phyloP scores from a whole-genome alignment of 202 grass and related monocot genomes.

The Schoenoplectus tabernaemontani region DNA sequence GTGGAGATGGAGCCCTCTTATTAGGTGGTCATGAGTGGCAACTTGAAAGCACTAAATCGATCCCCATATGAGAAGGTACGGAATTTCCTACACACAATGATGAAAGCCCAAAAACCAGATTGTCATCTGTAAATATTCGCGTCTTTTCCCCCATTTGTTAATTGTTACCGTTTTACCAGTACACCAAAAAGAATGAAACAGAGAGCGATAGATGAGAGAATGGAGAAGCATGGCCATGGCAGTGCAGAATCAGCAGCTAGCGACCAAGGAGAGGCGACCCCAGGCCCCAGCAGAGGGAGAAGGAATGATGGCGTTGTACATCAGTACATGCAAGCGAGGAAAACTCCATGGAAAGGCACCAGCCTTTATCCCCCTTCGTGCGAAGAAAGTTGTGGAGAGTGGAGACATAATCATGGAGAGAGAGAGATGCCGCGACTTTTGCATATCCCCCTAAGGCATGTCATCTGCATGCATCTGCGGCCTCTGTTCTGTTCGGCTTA shows the following conservation, averaged over 20 bases:
- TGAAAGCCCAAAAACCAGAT: slow-evolving; percentile 7
- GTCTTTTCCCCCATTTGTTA: not conserved
- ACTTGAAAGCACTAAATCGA: not conserved
- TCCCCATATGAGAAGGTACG: slow-evolving; percentile 1
- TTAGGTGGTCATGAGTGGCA: not conserved
- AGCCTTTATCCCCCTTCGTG: slow-evolving; percentile 14
- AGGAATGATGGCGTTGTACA: slow-evolving; percentile 27
- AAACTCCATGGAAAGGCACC: slow-evolving; percentile 20
- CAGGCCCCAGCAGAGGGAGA: slow-evolving; percentile 18
- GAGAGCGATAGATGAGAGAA: not conserved
- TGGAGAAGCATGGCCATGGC: not conserved
- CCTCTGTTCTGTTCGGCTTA: too few relatives aligned
- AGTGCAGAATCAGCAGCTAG: slow-evolving; percentile 8
- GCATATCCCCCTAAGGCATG: too few relatives aligned
- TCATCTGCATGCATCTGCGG: slow-evolving; percentile 7
- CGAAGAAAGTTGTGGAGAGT: slow-evolving; percentile 18
- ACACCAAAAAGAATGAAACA: slow-evolving; percentile 11
- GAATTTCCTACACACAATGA: not conserved
- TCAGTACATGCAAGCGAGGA: not conserved
- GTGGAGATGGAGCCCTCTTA: not conserved
- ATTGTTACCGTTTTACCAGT: not conserved
- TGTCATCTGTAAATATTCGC: not conserved
- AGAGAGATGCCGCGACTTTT: slow-evolving; percentile 5
- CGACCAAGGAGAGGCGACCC: not conserved
- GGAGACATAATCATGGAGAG: slow-evolving; percentile 33